Evolutionary conservation across 345 rosid genomes (phyloP).

Genomic region (Murraya koenigii): DNA sequence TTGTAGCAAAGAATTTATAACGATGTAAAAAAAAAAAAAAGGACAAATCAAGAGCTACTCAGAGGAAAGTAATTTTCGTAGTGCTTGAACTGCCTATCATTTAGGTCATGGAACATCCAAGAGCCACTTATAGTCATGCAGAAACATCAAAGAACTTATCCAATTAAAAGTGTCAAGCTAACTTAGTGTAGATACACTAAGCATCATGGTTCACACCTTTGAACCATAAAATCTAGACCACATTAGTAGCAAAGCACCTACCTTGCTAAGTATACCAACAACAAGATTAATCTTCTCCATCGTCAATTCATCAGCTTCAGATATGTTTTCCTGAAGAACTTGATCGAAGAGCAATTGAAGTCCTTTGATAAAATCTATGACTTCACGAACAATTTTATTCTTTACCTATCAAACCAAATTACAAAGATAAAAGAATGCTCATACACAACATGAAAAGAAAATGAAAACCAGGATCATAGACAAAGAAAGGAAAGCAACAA

Average conservation of each 20-base stretch:
- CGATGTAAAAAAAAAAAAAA: too few relatives aligned
- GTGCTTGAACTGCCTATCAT: background rate
- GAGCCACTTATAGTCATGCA: background rate
- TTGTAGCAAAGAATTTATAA: background rate
- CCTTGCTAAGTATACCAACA: slow-evolving; percentile 92
- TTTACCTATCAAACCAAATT: slow-evolving; percentile 50
- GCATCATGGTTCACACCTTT: background rate
- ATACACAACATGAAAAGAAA: background rate
- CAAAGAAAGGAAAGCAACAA: background rate
- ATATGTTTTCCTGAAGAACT: slow-evolving; percentile 69
- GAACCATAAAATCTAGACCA: background rate
- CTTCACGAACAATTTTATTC: slow-evolving; percentile 87
- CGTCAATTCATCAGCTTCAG: slow-evolving; percentile 63
- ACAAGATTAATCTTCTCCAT: slow-evolving; percentile 90
- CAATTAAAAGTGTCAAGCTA: slow-evolving; percentile 9
- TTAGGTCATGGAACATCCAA: slow-evolving; percentile 2
- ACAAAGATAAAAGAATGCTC: slow-evolving; percentile 1
- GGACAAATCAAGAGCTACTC: background rate
- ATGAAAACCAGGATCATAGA: background rate
- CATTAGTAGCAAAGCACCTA: slow-evolving; percentile 20
- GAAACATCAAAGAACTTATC: background rate
- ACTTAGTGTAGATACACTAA: background rate
- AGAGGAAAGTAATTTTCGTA: background rate
- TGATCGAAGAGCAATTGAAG: slow-evolving; percentile 78
- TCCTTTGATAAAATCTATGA: slow-evolving; percentile 74